These are phyloP conservation scores for Neopestalotiopsis clavispora DNA, from an alignment of 2,329 filamentous ascomycete genomes.

Conservation along the genomic window DNA sequence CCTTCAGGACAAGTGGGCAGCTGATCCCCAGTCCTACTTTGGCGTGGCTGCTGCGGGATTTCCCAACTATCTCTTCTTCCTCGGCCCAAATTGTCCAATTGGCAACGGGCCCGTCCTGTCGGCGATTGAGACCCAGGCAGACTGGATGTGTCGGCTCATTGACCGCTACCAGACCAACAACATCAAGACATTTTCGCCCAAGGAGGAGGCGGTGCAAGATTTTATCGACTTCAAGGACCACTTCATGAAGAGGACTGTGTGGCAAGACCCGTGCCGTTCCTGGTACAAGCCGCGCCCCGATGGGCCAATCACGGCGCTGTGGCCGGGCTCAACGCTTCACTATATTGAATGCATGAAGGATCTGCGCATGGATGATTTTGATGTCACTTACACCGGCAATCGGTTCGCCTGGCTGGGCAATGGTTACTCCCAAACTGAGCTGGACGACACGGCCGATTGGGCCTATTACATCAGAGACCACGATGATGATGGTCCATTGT, in stretches of 20 bases:
- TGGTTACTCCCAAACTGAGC: constrained; percentile 15
- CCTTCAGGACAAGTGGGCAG: constrained; percentile 55
- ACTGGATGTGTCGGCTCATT: constrained; percentile 23
- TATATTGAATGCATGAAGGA: constrained; percentile 23
- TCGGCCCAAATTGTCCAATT: constrained; percentile 4
- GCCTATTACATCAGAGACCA: constrained; percentile 34
- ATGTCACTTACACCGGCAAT: constrained; percentile 20
- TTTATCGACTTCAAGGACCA: constrained; percentile 52
- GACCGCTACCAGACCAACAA: constrained; percentile 24
- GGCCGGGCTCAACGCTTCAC: constrained; percentile 20
- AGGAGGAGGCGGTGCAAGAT: constrained; percentile 28
- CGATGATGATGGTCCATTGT: constrained; percentile 38
- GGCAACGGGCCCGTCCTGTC: constrained; percentile 3
- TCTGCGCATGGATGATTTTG: constrained; percentile 27
- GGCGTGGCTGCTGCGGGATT: constrained; percentile 52
- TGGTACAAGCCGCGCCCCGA: constrained; percentile 57
- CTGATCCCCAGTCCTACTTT: constrained; percentile 56
- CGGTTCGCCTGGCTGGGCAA: constrained; percentile 20
- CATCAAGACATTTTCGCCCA: constrained; percentile 21
- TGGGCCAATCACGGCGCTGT: constrained; percentile 39
- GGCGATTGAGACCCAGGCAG: constrained; percentile 6
- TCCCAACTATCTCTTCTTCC: constrained; percentile 13
- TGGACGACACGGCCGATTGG: constrained; percentile 43
- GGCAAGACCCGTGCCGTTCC: constrained; percentile 47
- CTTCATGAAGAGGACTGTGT: constrained; percentile 51